Percentiles rank a stretch among this genome's conserved stretches.
These are phyloP conservation scores for Potentilla sterilis DNA, from an alignment of 306 rosid genomes.

Conservation along the genomic window DNA sequence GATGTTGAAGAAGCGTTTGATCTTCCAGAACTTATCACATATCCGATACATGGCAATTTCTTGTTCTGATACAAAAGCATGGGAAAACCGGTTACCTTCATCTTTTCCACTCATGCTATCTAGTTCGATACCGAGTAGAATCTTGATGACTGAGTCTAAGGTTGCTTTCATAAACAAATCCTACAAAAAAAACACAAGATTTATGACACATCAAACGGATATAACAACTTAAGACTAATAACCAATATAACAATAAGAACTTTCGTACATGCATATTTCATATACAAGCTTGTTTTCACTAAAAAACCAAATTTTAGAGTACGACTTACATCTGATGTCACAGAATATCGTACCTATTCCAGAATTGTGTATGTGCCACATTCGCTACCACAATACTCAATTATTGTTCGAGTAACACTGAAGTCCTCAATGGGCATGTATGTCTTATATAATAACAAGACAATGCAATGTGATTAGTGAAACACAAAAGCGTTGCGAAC, in stretches of 20 bases:
- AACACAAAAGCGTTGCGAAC: too few species aligned
- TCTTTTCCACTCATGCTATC: conserved; percentile 16
- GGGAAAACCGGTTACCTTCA: conserved; percentile 19
- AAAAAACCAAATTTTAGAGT: not conserved
- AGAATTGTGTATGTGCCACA: too few species aligned
- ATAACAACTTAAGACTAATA: too few species aligned
- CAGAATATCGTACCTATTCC: too few species aligned
- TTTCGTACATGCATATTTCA: too few species aligned
- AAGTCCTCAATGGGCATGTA: too few species aligned
- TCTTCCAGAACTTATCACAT: conserved; percentile 17
- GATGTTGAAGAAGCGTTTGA: conserved; percentile 21
- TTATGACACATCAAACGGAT: not conserved
- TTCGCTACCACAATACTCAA: too few species aligned
- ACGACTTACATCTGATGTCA: too few species aligned
- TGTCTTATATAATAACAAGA: not conserved
- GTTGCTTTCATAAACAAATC: conserved; percentile 21
- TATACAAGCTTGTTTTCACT: too few species aligned
- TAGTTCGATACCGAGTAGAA: conserved; percentile 21
- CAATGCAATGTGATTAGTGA: too few species aligned
- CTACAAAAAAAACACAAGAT: not conserved
- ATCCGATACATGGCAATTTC: not conserved
- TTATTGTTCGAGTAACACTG: not conserved
- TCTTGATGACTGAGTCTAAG: conserved; percentile 19
- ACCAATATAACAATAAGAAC: too few species aligned
- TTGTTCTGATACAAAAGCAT: conserved; percentile 16